Evolutionary conservation across 192 early-diverging fungal genomes (phyloP), one percentile per base, ranked within the genome.

Genomic region (Backusella westeae): DNA sequence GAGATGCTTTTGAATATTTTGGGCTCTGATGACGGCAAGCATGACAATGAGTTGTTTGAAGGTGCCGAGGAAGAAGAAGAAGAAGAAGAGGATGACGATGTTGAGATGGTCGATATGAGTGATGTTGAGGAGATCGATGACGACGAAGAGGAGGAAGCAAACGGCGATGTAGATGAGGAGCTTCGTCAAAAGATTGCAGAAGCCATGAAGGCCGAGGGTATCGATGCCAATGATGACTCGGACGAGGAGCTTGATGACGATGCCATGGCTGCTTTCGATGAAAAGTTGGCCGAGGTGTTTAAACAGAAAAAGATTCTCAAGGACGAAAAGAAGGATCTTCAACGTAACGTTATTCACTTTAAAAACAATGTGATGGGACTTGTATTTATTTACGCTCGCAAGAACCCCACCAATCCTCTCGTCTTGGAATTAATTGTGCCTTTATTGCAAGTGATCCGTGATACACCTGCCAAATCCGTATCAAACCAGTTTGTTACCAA

Each of bases 261-360:
- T 42, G 83, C 85, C 19, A 85, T 86, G 78, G 82, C 67, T 17
- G 83, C 83, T 42, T 97, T 96, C 84, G 97, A 99, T 82, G 90
- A 91, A 56, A 97, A 99, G 81, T 84, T 99, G 63, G 91, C 92
- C 9, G 97, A 97, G 78, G 96, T 99, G 69, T 99, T 99, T 82
- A 85, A 84, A 44, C 90, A 96, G 73, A 89, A 90, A 81, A 94
- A 95, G 87, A 82, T 91, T 70, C 83, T 90, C 53, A 96, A 96
- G 87, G 78, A 75, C 8, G 92, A 90, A n/a, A 90, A 91, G 75
- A 95, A 94, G 84, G 84, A 95, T 67, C 80, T 91, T 36, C 93
- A 96, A 79, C 85, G 93, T 72, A 90, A 89, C 68, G 82, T 97
- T 23, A 84, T 94, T 42, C 91, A 98, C 84, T 96, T 98, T 78